Base-by-base conservation (phyloP, 805 yeast species). In the Maudiozyma serrabonitensis region DNA sequence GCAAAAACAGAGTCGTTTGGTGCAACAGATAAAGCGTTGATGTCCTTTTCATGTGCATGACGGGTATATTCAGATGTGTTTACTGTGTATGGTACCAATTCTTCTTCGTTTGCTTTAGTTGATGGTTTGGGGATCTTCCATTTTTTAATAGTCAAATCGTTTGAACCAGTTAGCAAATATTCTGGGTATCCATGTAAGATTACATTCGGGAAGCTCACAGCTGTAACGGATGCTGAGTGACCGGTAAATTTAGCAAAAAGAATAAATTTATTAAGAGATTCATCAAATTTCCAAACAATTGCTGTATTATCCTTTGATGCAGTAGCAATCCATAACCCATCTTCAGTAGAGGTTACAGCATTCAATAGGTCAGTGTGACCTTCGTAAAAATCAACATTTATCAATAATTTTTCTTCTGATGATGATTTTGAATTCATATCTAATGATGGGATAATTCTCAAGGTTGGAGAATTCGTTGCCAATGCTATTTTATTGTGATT, bases 31-130 rank as follows among this genome's bases (percentile, higher is more conserved):
- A 93, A 70, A 2, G 91, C 78, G 60, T 93, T 95, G 52, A 93
- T 93, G 66, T 93, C 96, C 65, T 91, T 93, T 49, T 93, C 98
- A 65, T 93, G 99, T 1, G 97, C 98, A 61, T 90, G 80, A 72
- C 96, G 80, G 0, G 99, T 93, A 66, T 84, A 93, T 48, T 82
- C 88, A 2, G 96, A 85, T 2, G 74, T 70, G 57, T 75, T 80
- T 6, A 86, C 74, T 3, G 61, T 49, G 15, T 62, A 56, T 4
- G 69, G 58, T 4, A 57, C 56, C 18, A 59, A 56, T 3, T 45
- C 37, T 13, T 47, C 41, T n/a, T 47, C 47, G 35, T 47, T 53
- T 15, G 46, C 50, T 1, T 47, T 42, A 2, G 43, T 26, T 6
- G 54, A 52, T n/a, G 67, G 69, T 48, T 69, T 69, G 5, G 90